phyloP scores from a whole-genome alignment of 23 red algal species.

The Pyropia yezoensis region DNA sequence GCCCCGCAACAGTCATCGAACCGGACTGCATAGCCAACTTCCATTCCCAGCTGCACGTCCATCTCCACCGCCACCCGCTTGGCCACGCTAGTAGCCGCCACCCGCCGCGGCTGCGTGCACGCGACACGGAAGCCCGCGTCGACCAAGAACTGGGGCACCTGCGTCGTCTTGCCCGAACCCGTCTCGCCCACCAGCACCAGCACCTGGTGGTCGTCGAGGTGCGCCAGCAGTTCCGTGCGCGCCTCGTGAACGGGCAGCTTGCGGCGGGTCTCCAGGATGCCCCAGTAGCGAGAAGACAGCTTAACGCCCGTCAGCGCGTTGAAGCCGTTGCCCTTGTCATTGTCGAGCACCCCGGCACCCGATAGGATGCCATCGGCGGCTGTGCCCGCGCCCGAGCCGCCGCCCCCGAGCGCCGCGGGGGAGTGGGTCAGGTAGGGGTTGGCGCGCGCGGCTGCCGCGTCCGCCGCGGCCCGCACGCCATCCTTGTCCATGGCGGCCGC shows the following conservation, averaged over 20 bases:
- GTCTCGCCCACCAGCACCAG: constrained; percentile 91
- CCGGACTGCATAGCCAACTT: constrained; percentile 88
- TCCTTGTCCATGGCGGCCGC: too few relatives aligned
- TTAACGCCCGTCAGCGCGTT: too few relatives aligned
- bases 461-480: too few relatives aligned
- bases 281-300: constrained; percentile 27
- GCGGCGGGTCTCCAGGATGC: constrained; percentile 42
- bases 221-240: constrained; percentile 29
- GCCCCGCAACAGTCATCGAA: constrained; percentile 77
- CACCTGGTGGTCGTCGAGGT: constrained; percentile 34
- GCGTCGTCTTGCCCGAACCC: constrained; percentile 95
- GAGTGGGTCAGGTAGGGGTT: too few relatives aligned
- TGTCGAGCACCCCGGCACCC: too few relatives aligned
- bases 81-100: constrained; percentile 89
- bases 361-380: too few relatives aligned
- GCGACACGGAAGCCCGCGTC: constrained; percentile 69
- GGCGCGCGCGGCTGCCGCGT: too few relatives aligned
- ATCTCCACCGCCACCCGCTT: constrained; percentile 92
- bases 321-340: too few relatives aligned
- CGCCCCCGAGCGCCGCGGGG: too few relatives aligned
- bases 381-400: too few relatives aligned
- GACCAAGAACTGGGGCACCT: constrained; percentile 85
- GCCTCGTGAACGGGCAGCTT: constrained; percentile 63
- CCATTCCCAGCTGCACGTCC: constrained; percentile 62
- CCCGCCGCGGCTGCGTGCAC: constrained; percentile 92